These are phyloP conservation scores for Cytidiella melzeri DNA, from an alignment of 768 basidiomycete genomes.

Conservation along the genomic window DNA sequence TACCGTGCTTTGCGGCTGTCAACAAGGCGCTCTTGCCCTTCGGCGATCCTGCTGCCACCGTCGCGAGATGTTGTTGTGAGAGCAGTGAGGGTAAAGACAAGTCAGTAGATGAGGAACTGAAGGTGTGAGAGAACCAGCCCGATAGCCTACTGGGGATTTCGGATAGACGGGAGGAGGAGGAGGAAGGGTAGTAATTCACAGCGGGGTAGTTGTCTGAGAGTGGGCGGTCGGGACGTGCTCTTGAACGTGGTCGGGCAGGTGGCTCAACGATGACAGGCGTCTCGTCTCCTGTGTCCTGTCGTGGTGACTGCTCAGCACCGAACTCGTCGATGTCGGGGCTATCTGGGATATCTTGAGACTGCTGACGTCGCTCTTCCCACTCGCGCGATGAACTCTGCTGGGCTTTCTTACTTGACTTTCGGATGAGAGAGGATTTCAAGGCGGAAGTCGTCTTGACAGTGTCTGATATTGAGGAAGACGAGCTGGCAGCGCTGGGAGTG, in stretches of 20 bases:
- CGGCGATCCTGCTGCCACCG: slow-evolving; percentile 30
- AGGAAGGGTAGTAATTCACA: slow-evolving; percentile 41
- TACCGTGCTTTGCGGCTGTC: slow-evolving; percentile 66
- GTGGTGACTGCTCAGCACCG: slow-evolving; percentile 26
- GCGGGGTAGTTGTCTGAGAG: slow-evolving; percentile 37
- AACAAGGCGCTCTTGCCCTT: slow-evolving; percentile 49
- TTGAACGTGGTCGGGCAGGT: slow-evolving; percentile 44
- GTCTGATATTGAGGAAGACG: slow-evolving; percentile 36
- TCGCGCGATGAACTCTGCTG: slow-evolving; percentile 13
- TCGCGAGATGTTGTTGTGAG: slow-evolving; percentile 35
- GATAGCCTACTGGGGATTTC: slow-evolving; percentile 73
- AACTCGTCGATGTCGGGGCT: slow-evolving; percentile 22
- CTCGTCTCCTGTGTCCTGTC: slow-evolving; percentile 33
- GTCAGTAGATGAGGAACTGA: slow-evolving; percentile 66
- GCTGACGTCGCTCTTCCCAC: slow-evolving; percentile 16
- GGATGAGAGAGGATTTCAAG: slow-evolving; percentile 6
- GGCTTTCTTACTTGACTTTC: slow-evolving; percentile 12
- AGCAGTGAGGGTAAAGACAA: slow-evolving; percentile 60
- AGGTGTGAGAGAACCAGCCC: slow-evolving; percentile 78
- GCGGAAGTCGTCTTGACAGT: slow-evolving; percentile 13
- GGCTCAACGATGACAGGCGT: slow-evolving; percentile 66
- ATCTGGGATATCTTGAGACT: slow-evolving; percentile 24
- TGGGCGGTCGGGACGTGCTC: slow-evolving; percentile 53
- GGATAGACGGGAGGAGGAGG: slow-evolving; percentile 46
- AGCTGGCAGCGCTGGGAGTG: slow-evolving; percentile 34